Percentiles rank a stretch among this genome's conserved stretches.
These are phyloP conservation scores for Adansonia gregorii DNA, from an alignment of 441 rosid genomes.

Conservation along the genomic window DNA sequence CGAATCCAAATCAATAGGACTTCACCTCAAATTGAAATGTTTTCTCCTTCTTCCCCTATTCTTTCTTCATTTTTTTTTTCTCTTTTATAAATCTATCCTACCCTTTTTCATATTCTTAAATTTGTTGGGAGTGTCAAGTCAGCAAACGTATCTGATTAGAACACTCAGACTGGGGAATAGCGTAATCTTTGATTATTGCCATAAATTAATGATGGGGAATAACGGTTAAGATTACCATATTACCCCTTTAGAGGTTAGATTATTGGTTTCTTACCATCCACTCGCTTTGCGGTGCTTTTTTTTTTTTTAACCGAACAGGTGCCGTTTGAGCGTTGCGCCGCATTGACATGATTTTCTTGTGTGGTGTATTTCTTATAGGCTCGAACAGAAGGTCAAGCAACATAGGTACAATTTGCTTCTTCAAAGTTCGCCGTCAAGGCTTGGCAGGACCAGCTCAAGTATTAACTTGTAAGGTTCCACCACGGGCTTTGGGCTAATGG, in stretches of 20 bases:
- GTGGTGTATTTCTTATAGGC: too few relatives aligned
- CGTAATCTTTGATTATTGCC: neutral
- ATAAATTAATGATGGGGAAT: neutral
- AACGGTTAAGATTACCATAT: neutral
- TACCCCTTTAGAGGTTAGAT: neutral
- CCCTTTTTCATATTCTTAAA: neutral
- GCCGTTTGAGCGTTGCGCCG: neutral
- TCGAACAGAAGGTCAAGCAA: too few relatives aligned
- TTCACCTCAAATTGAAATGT: constrained; percentile 29
- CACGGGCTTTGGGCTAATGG: too few relatives aligned
- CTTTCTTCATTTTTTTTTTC: neutral
- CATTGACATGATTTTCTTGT: too few relatives aligned
- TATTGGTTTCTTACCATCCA: neutral
- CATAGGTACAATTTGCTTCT: too few relatives aligned
- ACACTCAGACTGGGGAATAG: neutral
- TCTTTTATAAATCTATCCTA: neutral
- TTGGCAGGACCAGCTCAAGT: too few relatives aligned
- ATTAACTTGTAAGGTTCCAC: too few relatives aligned
- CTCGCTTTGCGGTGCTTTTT: neutral
- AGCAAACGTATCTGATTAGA: constrained; percentile 8
- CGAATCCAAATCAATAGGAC: neutral
- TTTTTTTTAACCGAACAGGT: neutral
- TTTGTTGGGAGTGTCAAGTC: neutral
- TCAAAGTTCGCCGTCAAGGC: too few relatives aligned
- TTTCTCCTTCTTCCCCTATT: neutral